Base-by-base conservation (phyloP, 805 yeast genomes). In the Metschnikowia corniflorae region DNA sequence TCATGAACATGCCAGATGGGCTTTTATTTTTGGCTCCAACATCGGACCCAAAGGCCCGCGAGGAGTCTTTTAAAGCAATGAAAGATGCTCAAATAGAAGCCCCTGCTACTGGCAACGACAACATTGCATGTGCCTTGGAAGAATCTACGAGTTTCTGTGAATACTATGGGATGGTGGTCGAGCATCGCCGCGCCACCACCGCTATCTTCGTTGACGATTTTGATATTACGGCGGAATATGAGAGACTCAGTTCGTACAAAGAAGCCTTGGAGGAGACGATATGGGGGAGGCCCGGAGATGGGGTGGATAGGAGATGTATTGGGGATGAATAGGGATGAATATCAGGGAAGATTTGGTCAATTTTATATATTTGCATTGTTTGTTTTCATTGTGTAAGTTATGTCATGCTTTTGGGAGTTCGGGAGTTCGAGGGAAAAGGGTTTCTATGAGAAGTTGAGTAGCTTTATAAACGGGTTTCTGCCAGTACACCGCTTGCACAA, bases 1-100 rank as follows among this genome's bases (percentile, higher is more conserved):
- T 42, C 8, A 22, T 42, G 38, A 42, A 42, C 28, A 14, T 40
- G 8, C 38, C 33, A 2, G 46, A 35, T 18, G 29, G 27, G 7
- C 20, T 31, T n/a, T 26, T 42, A 9, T 31, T 34, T 23, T 26
- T 33, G 16, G 43, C 40, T 6, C 32, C 24, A 3, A 10, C 28
- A 2, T 15, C 21, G 2, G 19, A 3, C 7, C 17, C 19, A 19
- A 17, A 30, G 21, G 29, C 31, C 5, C 12, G 12, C 32, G 16
- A 34, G 14, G 18, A n/a, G 10, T 26, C 37, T 6, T 33, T 65
- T 5, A 46, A 65, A 31, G 46, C 43, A 12, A 47, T 46, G 13
- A 37, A 57, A n/a, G 31, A 45, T 4, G 29, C 24, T 13, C 16
- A 45, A 6, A 13, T 18, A 7, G 26, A 19, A 3, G 23, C 12